A percentile compares a stretch with the other conserved stretches of the same genome.
Conservation (phyloP, 768 basidiomycete species). For the Rubroboletus pulcherrimus region DNA sequence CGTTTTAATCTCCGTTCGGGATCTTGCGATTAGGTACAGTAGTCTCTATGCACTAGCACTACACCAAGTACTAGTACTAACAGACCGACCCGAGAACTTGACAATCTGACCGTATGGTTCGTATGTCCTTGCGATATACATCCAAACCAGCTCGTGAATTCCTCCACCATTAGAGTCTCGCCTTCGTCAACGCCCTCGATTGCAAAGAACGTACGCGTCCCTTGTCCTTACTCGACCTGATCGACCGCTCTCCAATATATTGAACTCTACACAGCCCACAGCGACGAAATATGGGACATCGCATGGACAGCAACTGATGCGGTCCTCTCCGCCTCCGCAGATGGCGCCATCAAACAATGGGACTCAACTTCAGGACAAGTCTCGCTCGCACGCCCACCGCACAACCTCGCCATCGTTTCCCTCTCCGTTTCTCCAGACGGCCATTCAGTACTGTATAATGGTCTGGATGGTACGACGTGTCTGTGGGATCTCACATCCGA, state of each 20-base stretch:
- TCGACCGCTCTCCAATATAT: neutral
- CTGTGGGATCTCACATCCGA: conserved; percentile 71
- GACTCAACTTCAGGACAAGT: conserved; percentile 63
- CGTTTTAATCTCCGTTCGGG: conserved; percentile 56
- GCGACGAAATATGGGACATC: conserved; percentile 76
- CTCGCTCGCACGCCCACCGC: conserved; percentile 56
- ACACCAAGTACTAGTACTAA: neutral
- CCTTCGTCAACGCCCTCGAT: conserved; percentile 68
- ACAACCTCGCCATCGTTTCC: conserved; percentile 83
- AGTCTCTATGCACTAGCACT: neutral
- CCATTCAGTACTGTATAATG: conserved; percentile 66
- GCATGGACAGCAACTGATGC: conserved; percentile 66
- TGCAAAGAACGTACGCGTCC: conserved; percentile 66
- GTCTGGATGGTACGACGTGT: conserved; percentile 77
- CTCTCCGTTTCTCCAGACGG: conserved; percentile 70
- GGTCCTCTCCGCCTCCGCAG: conserved; percentile 70
- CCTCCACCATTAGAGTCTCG: conserved; percentile 51
- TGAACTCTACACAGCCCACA: conserved; percentile 52
- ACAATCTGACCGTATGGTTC: conserved; percentile 23
- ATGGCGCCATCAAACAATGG: conserved; percentile 75
- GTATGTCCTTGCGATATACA: conserved; percentile 13
- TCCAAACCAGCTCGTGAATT: conserved; percentile 21
- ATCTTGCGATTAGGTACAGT: conserved; percentile 30
- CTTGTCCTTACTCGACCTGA: conserved; percentile 10
- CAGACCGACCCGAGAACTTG: neutral